Conservation (phyloP, 163 green algal species). For the Prototheca cutis region DNA sequence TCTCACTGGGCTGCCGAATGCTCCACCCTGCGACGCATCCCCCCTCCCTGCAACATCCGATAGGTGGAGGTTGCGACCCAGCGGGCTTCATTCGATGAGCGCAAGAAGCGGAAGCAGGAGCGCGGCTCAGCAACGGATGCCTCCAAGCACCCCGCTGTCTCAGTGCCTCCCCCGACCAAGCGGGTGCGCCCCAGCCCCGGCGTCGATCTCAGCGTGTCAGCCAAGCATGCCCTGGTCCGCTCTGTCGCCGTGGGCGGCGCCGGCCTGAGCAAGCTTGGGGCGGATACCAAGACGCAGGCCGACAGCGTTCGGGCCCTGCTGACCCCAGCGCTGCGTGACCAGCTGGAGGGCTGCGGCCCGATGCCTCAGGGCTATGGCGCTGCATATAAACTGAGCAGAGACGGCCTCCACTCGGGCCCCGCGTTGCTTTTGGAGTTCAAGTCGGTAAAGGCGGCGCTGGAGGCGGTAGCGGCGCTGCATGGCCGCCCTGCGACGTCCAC, state of each 20-base stretch:
- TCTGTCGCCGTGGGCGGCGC: conserved; percentile 56
- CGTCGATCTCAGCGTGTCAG: not conserved
- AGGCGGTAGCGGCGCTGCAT: conserved; percentile 69
- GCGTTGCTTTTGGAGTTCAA: conserved; percentile 54
- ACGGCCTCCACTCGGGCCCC: conserved; percentile 59
- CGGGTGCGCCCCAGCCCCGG: too few relatives aligned
- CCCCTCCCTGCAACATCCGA: too few relatives aligned
- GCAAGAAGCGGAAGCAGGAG: conserved; percentile 51
- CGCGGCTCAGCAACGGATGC: conserved; percentile 1
- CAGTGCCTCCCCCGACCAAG: conserved; percentile 1
- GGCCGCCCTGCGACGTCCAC: conserved; percentile 9
- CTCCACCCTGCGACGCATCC: too few relatives aligned
- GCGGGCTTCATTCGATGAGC: conserved; percentile 52
- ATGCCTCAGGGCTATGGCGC: conserved; percentile 29
- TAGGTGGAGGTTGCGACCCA: conserved; percentile 67
- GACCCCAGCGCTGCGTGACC: conserved; percentile 29
- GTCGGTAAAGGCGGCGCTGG: conserved; percentile 51
- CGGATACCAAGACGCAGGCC: conserved; percentile 7
- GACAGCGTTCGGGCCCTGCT: conserved; percentile 22
- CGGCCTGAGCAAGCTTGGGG: too few relatives aligned
- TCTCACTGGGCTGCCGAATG: too few relatives aligned
- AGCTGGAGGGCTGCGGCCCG: conserved; percentile 15
- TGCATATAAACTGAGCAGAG: conserved; percentile 46
- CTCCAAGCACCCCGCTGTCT: too few relatives aligned
- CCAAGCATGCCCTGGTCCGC: conserved; percentile 55